phyloP scores from a whole-genome alignment of 2,329 filamentous ascomycete genomes.

The Phyllosticta citriasiana region DNA sequence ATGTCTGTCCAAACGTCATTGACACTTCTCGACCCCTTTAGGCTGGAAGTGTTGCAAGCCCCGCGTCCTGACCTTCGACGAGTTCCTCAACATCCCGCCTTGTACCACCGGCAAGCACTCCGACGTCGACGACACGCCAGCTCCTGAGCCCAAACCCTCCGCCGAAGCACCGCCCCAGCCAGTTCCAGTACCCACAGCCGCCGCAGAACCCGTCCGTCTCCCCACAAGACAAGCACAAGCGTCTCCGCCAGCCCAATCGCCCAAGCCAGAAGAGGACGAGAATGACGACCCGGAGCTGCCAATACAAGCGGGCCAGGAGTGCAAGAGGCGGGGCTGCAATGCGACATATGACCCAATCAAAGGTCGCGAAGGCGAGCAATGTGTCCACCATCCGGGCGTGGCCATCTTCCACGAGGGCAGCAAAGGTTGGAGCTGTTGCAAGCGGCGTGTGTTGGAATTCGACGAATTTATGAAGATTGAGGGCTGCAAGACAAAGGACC shows the following conservation, averaged over 20 bases:
- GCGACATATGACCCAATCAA: slow-evolving; percentile 23
- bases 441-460: slow-evolving; percentile 88
- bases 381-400: slow-evolving; percentile 77
- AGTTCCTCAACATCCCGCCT: slow-evolving; percentile 86
- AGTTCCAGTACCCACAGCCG: slow-evolving; percentile 8
- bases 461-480: slow-evolving; percentile 96
- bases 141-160: slow-evolving; percentile 33
- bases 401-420: slow-evolving; percentile 97
- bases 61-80: slow-evolving; percentile 92
- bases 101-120: slow-evolving; percentile 92
- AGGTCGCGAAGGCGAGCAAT: slow-evolving; percentile 55
- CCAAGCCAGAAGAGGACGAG: slow-evolving; percentile 55
- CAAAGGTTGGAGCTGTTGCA: slow-evolving; percentile 97
- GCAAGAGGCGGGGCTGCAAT: slow-evolving; percentile 68
- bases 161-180: slow-evolving; percentile 15
- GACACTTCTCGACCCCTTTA: slow-evolving; percentile 27
- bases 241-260: slow-evolving; percentile 31
- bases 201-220: slow-evolving; percentile 15
- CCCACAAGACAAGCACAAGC: slow-evolving; percentile 14
- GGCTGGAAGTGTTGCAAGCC: slow-evolving; percentile 99
- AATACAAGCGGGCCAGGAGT: slow-evolving; percentile 63
- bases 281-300: slow-evolving; percentile 64
- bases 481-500: slow-evolving; percentile 72
- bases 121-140: slow-evolving; percentile 64
- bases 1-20: not conserved